Base-by-base conservation (phyloP, 2,329 filamentous ascomycete species). In the Ascochyta pisi region DNA sequence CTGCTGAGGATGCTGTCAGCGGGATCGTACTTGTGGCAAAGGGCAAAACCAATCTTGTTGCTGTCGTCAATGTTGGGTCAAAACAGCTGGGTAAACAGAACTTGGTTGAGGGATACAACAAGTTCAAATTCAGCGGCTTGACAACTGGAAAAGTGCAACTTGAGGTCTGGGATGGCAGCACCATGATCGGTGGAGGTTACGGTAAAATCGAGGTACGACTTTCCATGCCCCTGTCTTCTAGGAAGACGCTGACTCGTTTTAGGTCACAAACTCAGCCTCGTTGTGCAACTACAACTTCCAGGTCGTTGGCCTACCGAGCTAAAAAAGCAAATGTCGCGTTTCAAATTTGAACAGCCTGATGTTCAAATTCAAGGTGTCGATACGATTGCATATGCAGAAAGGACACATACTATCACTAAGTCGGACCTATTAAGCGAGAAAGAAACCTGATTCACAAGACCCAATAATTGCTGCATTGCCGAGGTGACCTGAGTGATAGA, bases 151-250 rank as follows among this genome's bases (percentile, higher is more conserved):
- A 70, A 39, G 64, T 67, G 33, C 59, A 65, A 55, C 39, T 69
- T 9, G 66, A 70, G 58, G 61, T 67, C 23, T 68, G 64, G 64
- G 61, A 66, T 50, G 63, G 60, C 16, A 63, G 58, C 24, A 63
- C 50, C 3, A 63, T 68, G 61, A 47, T 68, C 49, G 55, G 46
- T 10, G 58, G 65, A 9, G 65, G 64, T 3, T 65, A 66, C 37
- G 53, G 47, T 27, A 39, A 38, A 16, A 39, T 51, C 8, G 31
- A 46, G 42, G 48, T 51, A 43, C 24, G 35, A 46, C 0, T 19
- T 24, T 31, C 9, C 4, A 34, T 5, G 2, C 12, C 19, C 6
- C 16, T 26, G 8, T 35, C 19, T 24, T 9, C 2, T 10, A 12
- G 12, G 15, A 16, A 26, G 5, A 13, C 12, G 22, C 53, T 56